Conservation (phyloP, 345 rosid genomes). For the Populus alba region DNA sequence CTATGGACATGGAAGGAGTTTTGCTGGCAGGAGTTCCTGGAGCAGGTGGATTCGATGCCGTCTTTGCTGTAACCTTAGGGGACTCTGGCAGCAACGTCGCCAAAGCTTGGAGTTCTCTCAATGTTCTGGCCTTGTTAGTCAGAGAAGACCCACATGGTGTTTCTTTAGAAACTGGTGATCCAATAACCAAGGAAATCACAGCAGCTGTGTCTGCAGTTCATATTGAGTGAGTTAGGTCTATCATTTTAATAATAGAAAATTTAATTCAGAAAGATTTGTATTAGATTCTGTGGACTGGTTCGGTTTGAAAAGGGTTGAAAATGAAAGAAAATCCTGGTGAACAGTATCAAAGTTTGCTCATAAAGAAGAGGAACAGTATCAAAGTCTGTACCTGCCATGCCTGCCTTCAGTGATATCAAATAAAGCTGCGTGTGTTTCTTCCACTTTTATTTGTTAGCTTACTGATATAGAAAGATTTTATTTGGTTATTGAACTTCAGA, state of each 20-base stretch:
- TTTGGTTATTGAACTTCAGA: background rate
- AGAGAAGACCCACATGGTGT: constrained; percentile 90
- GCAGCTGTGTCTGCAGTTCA: constrained; percentile 55
- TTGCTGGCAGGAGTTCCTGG: constrained; percentile 92
- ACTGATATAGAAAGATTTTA: background rate
- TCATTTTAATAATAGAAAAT: background rate
- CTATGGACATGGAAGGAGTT: constrained; percentile 85
- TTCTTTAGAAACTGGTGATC: constrained; percentile 73
- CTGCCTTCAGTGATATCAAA: background rate
- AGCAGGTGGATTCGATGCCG: constrained; percentile 96
- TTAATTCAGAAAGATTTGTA: background rate
- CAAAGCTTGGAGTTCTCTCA: constrained; percentile 65
- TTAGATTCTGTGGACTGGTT: background rate
- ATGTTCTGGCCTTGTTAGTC: constrained; percentile 79
- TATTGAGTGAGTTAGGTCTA: constrained; percentile 36
- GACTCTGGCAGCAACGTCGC: constrained; percentile 53
- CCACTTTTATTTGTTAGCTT: background rate
- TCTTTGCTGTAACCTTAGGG: constrained; percentile 72
- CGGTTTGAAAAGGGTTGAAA: background rate
- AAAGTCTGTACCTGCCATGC: background rate
- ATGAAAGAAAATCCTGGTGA: background rate
- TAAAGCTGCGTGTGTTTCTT: background rate
- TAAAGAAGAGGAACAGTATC: background rate
- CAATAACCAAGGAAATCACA: constrained; percentile 56
- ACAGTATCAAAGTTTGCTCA: background rate